Conservation (phyloP, 2,329 filamentous ascomycete genomes). For the Fusarium beomiforme region DNA sequence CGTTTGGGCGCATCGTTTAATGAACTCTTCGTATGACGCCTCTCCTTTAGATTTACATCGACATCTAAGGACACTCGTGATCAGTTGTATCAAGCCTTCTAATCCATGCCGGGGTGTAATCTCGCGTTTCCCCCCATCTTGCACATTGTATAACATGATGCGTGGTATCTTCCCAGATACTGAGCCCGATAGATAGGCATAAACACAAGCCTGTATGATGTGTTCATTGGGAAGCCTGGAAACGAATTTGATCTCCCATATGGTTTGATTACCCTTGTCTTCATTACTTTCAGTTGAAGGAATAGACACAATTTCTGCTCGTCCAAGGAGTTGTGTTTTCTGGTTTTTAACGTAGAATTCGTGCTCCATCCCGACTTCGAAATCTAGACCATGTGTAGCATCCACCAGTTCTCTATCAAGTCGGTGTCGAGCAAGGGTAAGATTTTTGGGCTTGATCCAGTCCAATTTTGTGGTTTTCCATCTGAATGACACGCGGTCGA, state of each 20-base stretch:
- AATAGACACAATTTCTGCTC: slow-evolving; percentile 21
- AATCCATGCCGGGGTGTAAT: slow-evolving; percentile 21
- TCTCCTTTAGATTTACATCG: slow-evolving; percentile 27
- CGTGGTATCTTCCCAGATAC: slow-evolving; percentile 15
- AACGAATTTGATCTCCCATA: slow-evolving; percentile 48
- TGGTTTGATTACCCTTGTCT: neutral
- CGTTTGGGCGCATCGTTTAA: slow-evolving; percentile 1
- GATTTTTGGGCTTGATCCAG: slow-evolving; percentile 39
- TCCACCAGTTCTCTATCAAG: slow-evolving; percentile 24
- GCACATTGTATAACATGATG: slow-evolving; percentile 43
- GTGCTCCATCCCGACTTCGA: slow-evolving; percentile 4
- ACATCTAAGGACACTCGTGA: slow-evolving; percentile 28
- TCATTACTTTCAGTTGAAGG: neutral
- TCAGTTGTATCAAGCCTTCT: slow-evolving; percentile 12
- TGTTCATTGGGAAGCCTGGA: slow-evolving; percentile 39
- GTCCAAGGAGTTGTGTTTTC: slow-evolving; percentile 7
- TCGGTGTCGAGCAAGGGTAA: slow-evolving; percentile 32
- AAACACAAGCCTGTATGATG: slow-evolving; percentile 40
- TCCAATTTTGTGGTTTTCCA: slow-evolving; percentile 40
- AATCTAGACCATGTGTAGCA: neutral
- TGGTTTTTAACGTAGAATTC: neutral
- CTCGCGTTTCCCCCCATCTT: slow-evolving; percentile 40
- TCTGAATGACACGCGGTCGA: slow-evolving; percentile 39
- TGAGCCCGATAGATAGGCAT: slow-evolving; percentile 37
- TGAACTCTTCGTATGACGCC: slow-evolving; percentile 23